Conservation (phyloP, 441 rosid species). For the Adansonia madagascariensis region DNA sequence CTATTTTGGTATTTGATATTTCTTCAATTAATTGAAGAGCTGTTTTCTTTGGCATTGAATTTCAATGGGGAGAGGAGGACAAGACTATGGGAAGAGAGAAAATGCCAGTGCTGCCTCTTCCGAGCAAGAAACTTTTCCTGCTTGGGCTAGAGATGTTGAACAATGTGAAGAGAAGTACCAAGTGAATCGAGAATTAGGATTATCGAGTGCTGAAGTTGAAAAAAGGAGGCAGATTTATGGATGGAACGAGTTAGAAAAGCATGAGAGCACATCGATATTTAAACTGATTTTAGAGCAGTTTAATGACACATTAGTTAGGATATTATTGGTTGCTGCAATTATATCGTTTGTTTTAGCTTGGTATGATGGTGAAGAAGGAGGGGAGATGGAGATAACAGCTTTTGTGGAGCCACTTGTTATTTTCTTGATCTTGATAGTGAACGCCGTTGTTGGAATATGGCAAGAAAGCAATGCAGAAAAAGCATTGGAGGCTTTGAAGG, state of each 20-base stretch:
- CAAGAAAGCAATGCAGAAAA: slow-evolving; percentile 88
- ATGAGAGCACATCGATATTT: slow-evolving; percentile 65
- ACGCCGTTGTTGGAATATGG: slow-evolving; percentile 86
- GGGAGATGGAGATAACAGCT: slow-evolving; percentile 85
- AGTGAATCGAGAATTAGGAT: slow-evolving; percentile 50
- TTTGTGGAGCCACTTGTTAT: slow-evolving; percentile 91
- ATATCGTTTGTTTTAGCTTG: slow-evolving; percentile 80
- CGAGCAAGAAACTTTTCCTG: slow-evolving; percentile 46
- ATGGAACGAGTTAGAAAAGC: slow-evolving; percentile 80
- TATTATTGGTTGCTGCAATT: slow-evolving; percentile 73
- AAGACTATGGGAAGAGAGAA: slow-evolving; percentile 47
- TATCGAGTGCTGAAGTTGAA: slow-evolving; percentile 55
- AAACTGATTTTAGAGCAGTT: slow-evolving; percentile 73
- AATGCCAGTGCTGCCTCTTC: slow-evolving; percentile 24
- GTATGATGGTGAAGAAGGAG: slow-evolving; percentile 86
- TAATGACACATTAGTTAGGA: slow-evolving; percentile 79
- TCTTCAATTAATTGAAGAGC: slow-evolving; percentile 3
- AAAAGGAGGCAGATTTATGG: slow-evolving; percentile 60
- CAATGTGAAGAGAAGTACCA: slow-evolving; percentile 59
- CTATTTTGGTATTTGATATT: background rate
- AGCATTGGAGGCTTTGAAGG: slow-evolving; percentile 78
- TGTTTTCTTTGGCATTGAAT: slow-evolving; percentile 19
- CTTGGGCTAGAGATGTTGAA: slow-evolving; percentile 62
- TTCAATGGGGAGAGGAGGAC: slow-evolving; percentile 74
- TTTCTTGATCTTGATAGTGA: slow-evolving; percentile 81